Conservation (phyloP, 1,284 basidiomycete genomes). For the Trichosporon ovoides region DNA sequence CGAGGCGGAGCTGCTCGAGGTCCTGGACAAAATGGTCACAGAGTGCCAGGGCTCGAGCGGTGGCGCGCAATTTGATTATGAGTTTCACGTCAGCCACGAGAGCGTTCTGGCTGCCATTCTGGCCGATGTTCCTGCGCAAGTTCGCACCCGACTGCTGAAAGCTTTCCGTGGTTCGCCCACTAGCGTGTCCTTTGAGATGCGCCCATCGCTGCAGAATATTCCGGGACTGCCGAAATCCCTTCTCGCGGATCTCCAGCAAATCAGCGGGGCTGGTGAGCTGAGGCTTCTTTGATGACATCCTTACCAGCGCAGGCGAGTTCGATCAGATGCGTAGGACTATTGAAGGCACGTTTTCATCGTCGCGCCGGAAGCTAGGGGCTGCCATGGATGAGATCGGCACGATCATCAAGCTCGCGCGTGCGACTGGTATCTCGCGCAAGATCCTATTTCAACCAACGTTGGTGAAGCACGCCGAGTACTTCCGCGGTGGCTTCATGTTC, state of each 20-base stretch:
- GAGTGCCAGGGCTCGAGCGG: slow-evolving; percentile 40
- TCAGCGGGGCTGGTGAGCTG: slow-evolving; percentile 55
- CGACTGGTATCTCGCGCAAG: slow-evolving; percentile 50
- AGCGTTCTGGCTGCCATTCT: slow-evolving; percentile 40
- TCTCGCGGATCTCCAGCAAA: slow-evolving; percentile 48
- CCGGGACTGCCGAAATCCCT: slow-evolving; percentile 31
- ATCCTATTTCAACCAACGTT: slow-evolving; percentile 52
- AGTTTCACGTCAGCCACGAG: slow-evolving; percentile 47
- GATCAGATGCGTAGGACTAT: slow-evolving; percentile 26
- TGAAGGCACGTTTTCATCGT: slow-evolving; percentile 29
- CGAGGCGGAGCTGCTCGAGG: slow-evolving; percentile 48
- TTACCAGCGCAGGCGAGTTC: slow-evolving; percentile 30
- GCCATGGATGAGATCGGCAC: slow-evolving; percentile 49
- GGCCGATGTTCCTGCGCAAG: slow-evolving; percentile 29
- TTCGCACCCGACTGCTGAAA: slow-evolving; percentile 31
- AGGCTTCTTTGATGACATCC: not conserved
- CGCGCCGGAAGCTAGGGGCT: slow-evolving; percentile 28
- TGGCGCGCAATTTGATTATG: slow-evolving; percentile 38
- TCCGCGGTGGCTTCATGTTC: slow-evolving; percentile 54
- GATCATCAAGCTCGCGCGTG: slow-evolving; percentile 47
- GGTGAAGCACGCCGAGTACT: slow-evolving; percentile 45
- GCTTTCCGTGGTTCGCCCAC: slow-evolving; percentile 36
- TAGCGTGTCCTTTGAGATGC: slow-evolving; percentile 21
- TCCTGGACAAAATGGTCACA: slow-evolving; percentile 46
- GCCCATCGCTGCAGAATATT: slow-evolving; percentile 27